Percentiles rank a stretch among this genome's conserved stretches.
Conservation (phyloP, 2,329 filamentous ascomycete genomes). For the Trichoderma simmonsii region DNA sequence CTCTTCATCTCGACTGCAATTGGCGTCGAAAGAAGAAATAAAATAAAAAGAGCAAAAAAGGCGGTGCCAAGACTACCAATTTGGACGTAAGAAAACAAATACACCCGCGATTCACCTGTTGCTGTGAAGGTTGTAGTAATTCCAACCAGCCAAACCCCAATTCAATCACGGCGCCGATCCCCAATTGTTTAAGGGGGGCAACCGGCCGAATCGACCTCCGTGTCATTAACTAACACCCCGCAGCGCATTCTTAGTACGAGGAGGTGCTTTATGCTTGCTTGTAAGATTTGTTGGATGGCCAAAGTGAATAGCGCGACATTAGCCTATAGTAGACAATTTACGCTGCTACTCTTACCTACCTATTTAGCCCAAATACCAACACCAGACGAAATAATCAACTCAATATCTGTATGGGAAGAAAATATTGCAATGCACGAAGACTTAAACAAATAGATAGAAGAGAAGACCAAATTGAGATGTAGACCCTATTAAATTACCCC, state of each 20-base stretch:
- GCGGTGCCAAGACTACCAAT: neutral
- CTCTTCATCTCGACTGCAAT: conserved; percentile 12
- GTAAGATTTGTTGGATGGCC: neutral
- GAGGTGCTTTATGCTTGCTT: neutral
- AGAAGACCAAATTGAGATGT: neutral
- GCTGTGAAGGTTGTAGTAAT: neutral
- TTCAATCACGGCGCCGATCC: neutral
- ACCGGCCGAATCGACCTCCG: neutral
- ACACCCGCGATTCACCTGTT: neutral
- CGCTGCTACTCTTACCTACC: neutral
- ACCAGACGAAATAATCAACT: no score
- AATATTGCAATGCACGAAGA: no score
- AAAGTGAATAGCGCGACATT: neutral
- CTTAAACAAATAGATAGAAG: neutral
- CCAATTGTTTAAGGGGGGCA: neutral
- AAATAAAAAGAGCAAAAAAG: neutral
- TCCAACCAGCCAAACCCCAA: neutral
- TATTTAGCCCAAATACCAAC: neutral
- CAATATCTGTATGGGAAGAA: no score
- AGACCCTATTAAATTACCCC: neutral
- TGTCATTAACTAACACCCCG: neutral
- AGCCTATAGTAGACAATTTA: neutral
- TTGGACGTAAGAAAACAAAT: neutral
- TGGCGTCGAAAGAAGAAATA: neutral
- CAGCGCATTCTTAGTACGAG: neutral